A percentile compares a stretch with the other conserved stretches of the same genome.
phyloP scores from a whole-genome alignment of 345 rosid genomes.

The Erucastrum elatum region DNA sequence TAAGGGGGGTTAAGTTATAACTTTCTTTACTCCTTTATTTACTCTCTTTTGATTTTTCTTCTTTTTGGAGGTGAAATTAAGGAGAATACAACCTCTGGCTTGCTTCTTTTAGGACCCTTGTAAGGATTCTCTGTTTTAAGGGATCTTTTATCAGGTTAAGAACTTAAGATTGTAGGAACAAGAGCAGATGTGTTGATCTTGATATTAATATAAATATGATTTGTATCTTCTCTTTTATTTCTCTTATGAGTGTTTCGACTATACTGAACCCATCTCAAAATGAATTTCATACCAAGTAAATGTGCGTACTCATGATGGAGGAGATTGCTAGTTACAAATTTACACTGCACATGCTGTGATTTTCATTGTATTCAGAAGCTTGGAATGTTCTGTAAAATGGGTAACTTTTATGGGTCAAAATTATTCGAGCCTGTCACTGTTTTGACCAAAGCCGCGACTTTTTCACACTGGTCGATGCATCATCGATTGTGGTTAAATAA shows the following conservation, averaged over 20 bases:
- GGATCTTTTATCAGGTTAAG: slow-evolving; percentile 25
- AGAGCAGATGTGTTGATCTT: slow-evolving; percentile 41
- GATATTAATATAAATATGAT: slow-evolving; percentile 30
- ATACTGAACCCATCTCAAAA: not conserved
- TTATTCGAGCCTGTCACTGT: slow-evolving; percentile 26
- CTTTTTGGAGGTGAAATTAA: slow-evolving; percentile 14
- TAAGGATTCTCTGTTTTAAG: slow-evolving; percentile 35
- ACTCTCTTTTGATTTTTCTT: not conserved
- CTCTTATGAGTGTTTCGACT: not conserved
- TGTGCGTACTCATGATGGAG: not conserved
- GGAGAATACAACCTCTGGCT: slow-evolving; percentile 43
- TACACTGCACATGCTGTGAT: slow-evolving; percentile 6
- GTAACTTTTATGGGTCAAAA: slow-evolving; percentile 30
- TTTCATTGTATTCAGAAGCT: not conserved
- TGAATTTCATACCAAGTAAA: not conserved
- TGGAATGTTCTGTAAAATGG: slow-evolving; percentile 16
- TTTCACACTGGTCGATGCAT: slow-evolving; percentile 24
- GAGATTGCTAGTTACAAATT: not conserved
- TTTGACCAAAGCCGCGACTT: slow-evolving; percentile 18
- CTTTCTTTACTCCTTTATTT: slow-evolving; percentile 12
- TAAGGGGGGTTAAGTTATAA: slow-evolving; percentile 30
- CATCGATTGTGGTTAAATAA: slow-evolving; percentile 22
- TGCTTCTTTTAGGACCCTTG: slow-evolving; percentile 16
- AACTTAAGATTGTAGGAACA: slow-evolving; percentile 23
- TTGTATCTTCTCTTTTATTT: not conserved